Evolutionary conservation across 495 filamentous ascomycete genomes (phyloP), one percentile per base, ranked within the genome.

Genomic region (Umbilicaria muhlenbergii): DNA sequence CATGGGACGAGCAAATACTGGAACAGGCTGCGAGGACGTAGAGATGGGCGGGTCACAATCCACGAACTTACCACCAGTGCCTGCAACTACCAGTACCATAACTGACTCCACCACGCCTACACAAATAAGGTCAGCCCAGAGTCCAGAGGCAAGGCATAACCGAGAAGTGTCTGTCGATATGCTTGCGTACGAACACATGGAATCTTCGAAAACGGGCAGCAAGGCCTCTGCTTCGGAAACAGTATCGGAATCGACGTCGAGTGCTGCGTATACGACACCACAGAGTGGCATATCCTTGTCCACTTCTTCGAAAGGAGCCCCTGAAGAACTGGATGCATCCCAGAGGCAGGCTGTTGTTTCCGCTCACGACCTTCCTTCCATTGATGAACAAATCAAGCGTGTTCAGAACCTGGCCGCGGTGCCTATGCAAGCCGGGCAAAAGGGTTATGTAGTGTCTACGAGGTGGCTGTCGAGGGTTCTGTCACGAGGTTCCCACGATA

Each of bases 401-500:
- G 83, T 98, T 13, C 62, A 70, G 41, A 66, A 68, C 14, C 64
- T 77, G 37, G 61, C 65, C 41, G 55, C 69, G 37, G 55, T 62
- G 5, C 66, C 70, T 5, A 57, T 78, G 24, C 51, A 72, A 45
- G 83, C 89, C 40, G 79, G 80, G 12, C 74, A 84, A 47, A 72
- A 76, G 48, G 83, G 77, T 24, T 94, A 80, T 51, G 64, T 93
- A 11, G 70, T 98, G 13, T 91, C 89, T 6, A 71, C 66, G 15
- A 60, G 67, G 40, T 98, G 91, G 91, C 67, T 96, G 18, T 68
- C 68, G 35, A 71, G 77, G 32, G 85, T 95, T 2, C 64, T 81
- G 46, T 70, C 80, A 11, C 71, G 85, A 44, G 75, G 77, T 35
- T 61, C 73, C 3, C 71, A 78, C 15, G 57, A 63, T 21, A 53